A percentile compares a stretch with the other conserved stretches of the same genome.
These are phyloP conservation scores for Talaromyces marneffei DNA, from an alignment of 2,329 filamentous ascomycete genomes.

Conservation along the genomic window DNA sequence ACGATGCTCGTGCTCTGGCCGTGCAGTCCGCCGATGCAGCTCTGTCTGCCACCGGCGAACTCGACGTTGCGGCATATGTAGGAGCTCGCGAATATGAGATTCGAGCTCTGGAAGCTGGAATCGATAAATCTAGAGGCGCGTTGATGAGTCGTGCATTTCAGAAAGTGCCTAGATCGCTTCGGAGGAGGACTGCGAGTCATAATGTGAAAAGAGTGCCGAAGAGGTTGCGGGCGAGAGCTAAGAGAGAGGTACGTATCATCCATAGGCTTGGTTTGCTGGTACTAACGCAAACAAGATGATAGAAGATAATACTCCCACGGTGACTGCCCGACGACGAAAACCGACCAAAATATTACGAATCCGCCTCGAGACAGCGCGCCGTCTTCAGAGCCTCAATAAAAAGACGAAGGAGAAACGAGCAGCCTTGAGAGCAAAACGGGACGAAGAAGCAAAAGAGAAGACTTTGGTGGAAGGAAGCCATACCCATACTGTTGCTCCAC, in stretches of 20 bases:
- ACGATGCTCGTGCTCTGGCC: conserved; percentile 40
- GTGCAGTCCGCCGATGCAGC: conserved; percentile 42
- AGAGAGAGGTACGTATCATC: conserved; percentile 46
- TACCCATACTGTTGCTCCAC: conserved; percentile 33
- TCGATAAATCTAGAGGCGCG: conserved; percentile 64
- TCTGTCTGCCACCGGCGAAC: conserved; percentile 61
- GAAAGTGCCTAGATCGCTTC: conserved; percentile 75
- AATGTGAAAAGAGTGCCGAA: conserved; percentile 87
- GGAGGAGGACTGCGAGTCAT: conserved; percentile 86
- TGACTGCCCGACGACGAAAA: conserved; percentile 52
- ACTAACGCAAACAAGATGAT: conserved; percentile 55
- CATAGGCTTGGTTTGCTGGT: background rate
- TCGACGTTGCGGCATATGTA: conserved; percentile 80
- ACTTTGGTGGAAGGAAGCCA: conserved; percentile 25
- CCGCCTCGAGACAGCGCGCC: conserved; percentile 69
- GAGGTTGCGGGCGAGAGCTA: conserved; percentile 64
- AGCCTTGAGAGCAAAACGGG: conserved; percentile 41
- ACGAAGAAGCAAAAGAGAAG: conserved; percentile 23
- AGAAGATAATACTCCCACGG: conserved; percentile 84
- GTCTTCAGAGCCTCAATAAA: conserved; percentile 56
- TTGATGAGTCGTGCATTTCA: conserved; percentile 75
- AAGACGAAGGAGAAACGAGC: conserved; percentile 37
- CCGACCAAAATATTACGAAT: conserved; percentile 42
- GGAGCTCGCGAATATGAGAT: conserved; percentile 86
- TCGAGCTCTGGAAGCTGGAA: conserved; percentile 72